Base-by-base conservation (phyloP, 768 basidiomycete genomes). In the Russula dissimulans region DNA sequence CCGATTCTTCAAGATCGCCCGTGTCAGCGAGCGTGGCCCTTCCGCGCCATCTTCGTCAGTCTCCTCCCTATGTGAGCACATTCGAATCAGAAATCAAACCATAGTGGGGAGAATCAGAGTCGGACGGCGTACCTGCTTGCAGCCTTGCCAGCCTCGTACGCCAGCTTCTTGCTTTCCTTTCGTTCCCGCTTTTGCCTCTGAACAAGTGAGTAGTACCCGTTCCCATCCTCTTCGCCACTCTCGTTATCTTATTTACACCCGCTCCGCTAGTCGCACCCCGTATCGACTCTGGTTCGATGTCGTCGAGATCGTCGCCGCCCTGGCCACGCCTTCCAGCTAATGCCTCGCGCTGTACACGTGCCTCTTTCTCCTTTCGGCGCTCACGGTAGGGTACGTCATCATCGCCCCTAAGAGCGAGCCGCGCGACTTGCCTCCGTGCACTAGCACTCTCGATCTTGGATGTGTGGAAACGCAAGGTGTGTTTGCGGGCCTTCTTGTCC, bases 341-440 rank as follows among this genome's bases (percentile, higher is more conserved):
- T 17, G 76, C 76, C 70, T 85, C 85, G 69, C 78, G 81, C 53
- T 78, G 79, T 54, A 79, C 63, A 52, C 81, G 77, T 34, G 74
- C 74, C 59, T 88, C 84, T 64, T 76, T 79, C 60, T 83, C 82
- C 69, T 81, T 85, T 73, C 78, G 79, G 51, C 86, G 77, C 68
- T 91, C 89, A 46, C 84, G 80, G 68, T 95, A 91, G 17, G 97
- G 97, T 49, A 98, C 78, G 69, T 99, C 97, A 67, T 97, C 95
- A 69, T 99, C 97, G 17, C 97, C 97, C 34, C 90, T 88, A 54
- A 84, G 70, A 5, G 87, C 83, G 29, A 79, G 80, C 59, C 90
- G 78, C 6, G 91, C 92, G 32, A 82, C 83, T 57, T 84, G 81
- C 56, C 95, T 80, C 61, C 89, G 78, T 11, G 86, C 83, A 55